Evolutionary conservation across 192 early-diverging fungal genomes (phyloP), one percentile per base, ranked within the genome.

Genomic region (Gryganskiella cystojenkinii): DNA sequence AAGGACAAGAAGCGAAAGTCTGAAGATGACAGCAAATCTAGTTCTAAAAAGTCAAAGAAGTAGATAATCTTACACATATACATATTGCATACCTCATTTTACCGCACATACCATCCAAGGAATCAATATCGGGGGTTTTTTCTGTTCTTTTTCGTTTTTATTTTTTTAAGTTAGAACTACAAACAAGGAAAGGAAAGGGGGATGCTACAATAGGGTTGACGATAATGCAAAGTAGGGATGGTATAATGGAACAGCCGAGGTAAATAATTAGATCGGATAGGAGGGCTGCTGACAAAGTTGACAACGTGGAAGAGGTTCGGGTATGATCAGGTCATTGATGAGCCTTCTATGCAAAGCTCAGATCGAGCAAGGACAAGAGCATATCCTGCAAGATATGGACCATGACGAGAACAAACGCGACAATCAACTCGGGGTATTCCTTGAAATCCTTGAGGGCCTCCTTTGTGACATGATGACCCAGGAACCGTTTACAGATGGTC

Each of bases 321-420:
- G 37, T 9, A 9, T 9, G 37, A 40, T 40, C 13, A 40, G 37
- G 37, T n/a, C n/a, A n/a, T n/a, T n/a, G n/a, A n/a, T n/a, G n/a
- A n/a, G n/a, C n/a, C 37, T 5, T 40, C 37, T 69, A 78, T 1
- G 74, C 74, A 78, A 78, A 90, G 61, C 87, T 81, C 19, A 92
- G 81, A 31, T 83, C 80, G 24, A 92, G 84, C 44, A 90, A 74
- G 37, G 88, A 87, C 49, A 92, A 82, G 9, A 92, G 53, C 58
- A 92, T 90, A 67, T 92, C 90, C 68, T 92, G 90, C 56, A 93
- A 54, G 14, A 93, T 88, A 34, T 93, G 92, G 17, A 92, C 82
- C 71, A 88, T 90, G 14, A 92, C 89, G 56, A 92, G 71, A 3
- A 91, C 79, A 80, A 91, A 85, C 2, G 82, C 90, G 0, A 90